Conservation (phyloP, 371 early-diverging fungal genomes). For the Actinomucor elegans region DNA sequence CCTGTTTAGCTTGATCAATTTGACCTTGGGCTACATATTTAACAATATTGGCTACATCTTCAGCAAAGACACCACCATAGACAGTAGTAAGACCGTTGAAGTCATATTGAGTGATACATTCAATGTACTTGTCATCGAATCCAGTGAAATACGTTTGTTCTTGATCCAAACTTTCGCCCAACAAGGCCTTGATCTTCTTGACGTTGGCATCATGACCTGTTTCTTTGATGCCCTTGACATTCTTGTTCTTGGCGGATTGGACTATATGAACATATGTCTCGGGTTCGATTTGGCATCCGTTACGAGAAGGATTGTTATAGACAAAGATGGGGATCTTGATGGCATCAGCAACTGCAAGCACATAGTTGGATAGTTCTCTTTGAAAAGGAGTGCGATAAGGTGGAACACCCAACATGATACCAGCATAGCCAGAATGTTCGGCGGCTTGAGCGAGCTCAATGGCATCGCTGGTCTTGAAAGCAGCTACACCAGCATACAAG, state of each 20-base stretch:
- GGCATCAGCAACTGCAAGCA: conserved; percentile 17
- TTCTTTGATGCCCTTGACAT: conserved; percentile 27
- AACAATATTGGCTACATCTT: conserved; percentile 6
- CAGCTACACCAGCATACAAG: conserved; percentile 33
- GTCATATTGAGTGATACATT: conserved; percentile 10
- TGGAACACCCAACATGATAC: conserved; percentile 39
- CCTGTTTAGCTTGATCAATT: conserved; percentile 11
- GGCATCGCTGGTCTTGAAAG: conserved; percentile 33
- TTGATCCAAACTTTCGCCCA: not conserved
- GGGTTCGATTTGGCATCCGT: conserved; percentile 22
- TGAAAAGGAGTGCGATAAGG: conserved; percentile 27
- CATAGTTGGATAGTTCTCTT: conserved; percentile 20
- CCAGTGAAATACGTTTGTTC: conserved; percentile 22
- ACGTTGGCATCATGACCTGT: conserved; percentile 23
- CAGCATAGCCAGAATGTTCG: conserved; percentile 12
- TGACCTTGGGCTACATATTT: conserved; percentile 9
- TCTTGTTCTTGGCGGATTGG: not conserved
- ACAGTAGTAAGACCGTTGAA: conserved; percentile 28
- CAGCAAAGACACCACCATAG: conserved; percentile 23
- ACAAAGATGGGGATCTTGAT: conserved; percentile 24
- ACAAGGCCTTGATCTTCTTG: conserved; percentile 10
- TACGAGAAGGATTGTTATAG: conserved; percentile 31
- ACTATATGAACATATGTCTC: conserved; percentile 17
- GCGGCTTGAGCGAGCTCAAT: conserved; percentile 26
- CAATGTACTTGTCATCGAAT: conserved; percentile 6